Base-by-base conservation (phyloP, 2,329 filamentous ascomycete genomes). In the Trichoderma sp. region DNA sequence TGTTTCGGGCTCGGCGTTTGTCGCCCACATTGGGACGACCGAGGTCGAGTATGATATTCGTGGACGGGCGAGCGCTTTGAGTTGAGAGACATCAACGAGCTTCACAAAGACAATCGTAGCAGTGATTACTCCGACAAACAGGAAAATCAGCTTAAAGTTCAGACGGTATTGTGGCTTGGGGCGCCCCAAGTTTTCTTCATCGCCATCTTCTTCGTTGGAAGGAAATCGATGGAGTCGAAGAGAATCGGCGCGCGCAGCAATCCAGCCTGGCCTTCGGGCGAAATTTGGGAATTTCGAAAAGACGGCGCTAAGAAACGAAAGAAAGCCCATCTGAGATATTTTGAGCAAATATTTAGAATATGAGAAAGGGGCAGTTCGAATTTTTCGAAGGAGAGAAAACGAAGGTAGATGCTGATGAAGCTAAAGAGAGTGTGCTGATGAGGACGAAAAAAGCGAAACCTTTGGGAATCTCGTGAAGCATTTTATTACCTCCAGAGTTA, bases 141-240 rank as follows among this genome's bases (percentile, higher is more conserved):
- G 27, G 37, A 57, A 22, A 2, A 35, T 13, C 6, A 57, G 12
- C 63, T 35, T 65, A 15, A 65, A n/a, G 19, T 48, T 48, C 3
- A 25, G 22, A 2, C 8, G 37, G 5, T 35, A 48, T 34, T 52
- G 19, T 17, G 2, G 29, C 12, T 39, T 65, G 15, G n/a, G 19
- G 5, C 13, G 17, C 5, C 37, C 12, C 15, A 17, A 6, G 27
- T 32, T n/a, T 39, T 57, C 63, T 2, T 59, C 64, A 10, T 54
- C 53, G 15, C 54, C 64, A 52, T 66, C 35, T 25, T 66, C 64
- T 4, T 56, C 54, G n/a, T 59, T 17, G 8, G 32, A 32, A 22
- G 64, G 42, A 13, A 66, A 66, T 7, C 34, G 64, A 52, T 59
- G 64, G 35, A 52, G 53, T 35, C 64, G 29, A 5, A 59, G 25